phyloP scores from a whole-genome alignment of 1,284 basidiomycete genomes.

The Microbotryum lychnidis-dioicae region DNA sequence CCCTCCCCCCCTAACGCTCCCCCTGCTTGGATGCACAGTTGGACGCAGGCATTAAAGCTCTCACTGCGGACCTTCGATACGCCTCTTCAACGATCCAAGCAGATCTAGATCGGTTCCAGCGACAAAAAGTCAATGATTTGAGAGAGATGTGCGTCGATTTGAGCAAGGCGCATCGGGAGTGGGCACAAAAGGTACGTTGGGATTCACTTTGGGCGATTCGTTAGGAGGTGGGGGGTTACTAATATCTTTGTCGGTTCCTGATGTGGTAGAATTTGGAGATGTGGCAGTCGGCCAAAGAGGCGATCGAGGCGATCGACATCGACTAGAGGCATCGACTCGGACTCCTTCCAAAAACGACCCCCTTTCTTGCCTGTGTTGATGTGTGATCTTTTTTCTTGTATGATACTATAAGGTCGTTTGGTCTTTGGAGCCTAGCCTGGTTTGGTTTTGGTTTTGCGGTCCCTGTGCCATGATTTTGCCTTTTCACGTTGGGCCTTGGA shows the following conservation, averaged over 20 bases:
- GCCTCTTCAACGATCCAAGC: conserved; percentile 93
- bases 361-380: too few species aligned
- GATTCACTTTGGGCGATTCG: too few species aligned
- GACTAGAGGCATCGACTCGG: conserved; percentile 53
- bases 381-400: too few species aligned
- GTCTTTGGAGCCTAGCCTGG: too few species aligned
- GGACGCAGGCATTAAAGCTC: conserved; percentile 80
- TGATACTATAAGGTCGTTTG: too few species aligned
- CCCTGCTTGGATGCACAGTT: conserved; percentile 49
- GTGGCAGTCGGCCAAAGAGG: conserved; percentile 90
- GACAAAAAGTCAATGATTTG: conserved; percentile 94
- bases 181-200: conserved; percentile 74
- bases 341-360: too few species aligned
- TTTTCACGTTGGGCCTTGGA: too few species aligned
- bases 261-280: conserved; percentile 74
- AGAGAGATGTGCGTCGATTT: conserved; percentile 84
- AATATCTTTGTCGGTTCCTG: not conserved
- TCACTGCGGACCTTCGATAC: conserved; percentile 88
- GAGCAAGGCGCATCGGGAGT: conserved; percentile 83
- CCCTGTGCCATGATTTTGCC: too few species aligned
- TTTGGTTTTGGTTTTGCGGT: too few species aligned
- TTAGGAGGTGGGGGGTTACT: too few species aligned
- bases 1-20: not conserved
- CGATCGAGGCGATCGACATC: conserved; percentile 77
- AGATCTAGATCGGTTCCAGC: conserved; percentile 94